Evolutionary conservation across 805 yeast species (phyloP).

Genomic region (Candida silvicultrix): DNA sequence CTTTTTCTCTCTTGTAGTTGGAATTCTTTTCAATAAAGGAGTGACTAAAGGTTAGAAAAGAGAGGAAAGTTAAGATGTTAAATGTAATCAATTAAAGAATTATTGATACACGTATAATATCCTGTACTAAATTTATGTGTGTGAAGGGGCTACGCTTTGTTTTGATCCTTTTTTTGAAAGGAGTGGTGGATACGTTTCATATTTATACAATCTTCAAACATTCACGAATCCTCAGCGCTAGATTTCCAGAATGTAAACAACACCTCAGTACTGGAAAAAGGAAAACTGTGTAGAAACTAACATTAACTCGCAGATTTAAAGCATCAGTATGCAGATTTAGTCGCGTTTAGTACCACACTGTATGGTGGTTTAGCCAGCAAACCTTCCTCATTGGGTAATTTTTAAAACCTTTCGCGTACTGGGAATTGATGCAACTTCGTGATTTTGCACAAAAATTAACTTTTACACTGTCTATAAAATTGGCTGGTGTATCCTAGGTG

Average conservation of each 20-base stretch:
- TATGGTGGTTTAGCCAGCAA: neutral
- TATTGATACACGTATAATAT: neutral
- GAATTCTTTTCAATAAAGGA: conserved; percentile 11
- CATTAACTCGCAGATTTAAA: neutral
- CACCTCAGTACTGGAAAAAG: neutral
- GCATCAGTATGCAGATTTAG: neutral
- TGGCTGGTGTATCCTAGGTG: neutral
- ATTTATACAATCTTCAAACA: neutral
- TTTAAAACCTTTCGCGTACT: neutral
- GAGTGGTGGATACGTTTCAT: neutral
- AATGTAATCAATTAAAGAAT: neutral
- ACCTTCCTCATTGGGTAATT: neutral
- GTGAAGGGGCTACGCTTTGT: neutral
- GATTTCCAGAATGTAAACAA: neutral
- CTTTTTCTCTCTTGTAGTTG: neutral
- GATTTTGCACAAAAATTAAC: neutral
- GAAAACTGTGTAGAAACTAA: neutral
- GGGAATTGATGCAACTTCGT: neutral
- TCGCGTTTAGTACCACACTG: neutral
- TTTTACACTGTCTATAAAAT: neutral
- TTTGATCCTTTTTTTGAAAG: neutral
- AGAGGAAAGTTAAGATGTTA: neutral
- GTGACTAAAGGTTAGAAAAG: conserved; percentile 22
- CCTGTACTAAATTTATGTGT: neutral
- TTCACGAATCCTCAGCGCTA: neutral